Conservation (phyloP, 257 asterid genomes). For the Schizonepeta tenuifolia region DNA sequence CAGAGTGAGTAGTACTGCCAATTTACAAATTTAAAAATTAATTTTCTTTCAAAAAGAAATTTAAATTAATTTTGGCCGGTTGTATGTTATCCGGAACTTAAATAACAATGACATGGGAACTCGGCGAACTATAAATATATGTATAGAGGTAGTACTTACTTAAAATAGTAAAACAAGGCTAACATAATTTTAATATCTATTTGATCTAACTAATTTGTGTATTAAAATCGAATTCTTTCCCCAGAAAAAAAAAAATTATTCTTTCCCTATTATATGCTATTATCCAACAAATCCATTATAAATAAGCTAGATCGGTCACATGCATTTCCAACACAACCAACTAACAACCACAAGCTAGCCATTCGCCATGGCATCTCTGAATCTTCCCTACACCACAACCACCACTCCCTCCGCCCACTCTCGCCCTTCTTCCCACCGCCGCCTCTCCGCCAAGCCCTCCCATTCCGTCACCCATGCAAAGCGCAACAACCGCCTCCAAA, state of each 20-base stretch:
- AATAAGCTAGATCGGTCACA: slow-evolving; percentile 1
- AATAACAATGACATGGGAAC: not conserved
- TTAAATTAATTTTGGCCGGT: too few species aligned
- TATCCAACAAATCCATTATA: not conserved
- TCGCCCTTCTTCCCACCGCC: slow-evolving; percentile 4
- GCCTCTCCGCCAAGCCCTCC: slow-evolving; percentile 32
- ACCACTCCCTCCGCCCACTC: not conserved
- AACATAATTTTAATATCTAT: too few species aligned
- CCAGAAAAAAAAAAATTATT: too few species aligned
- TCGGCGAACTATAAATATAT: not conserved
- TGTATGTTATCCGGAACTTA: too few species aligned
- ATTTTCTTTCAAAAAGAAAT: too few species aligned
- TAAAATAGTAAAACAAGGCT: not conserved
- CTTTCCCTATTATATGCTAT: too few species aligned
- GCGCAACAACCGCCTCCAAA: slow-evolving; percentile 14
- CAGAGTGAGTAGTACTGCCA: too few species aligned
- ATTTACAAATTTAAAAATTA: too few species aligned
- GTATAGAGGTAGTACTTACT: not conserved
- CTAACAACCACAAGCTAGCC: not conserved
- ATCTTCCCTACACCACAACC: not conserved
- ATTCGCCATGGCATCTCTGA: slow-evolving; percentile 21
- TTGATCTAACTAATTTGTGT: too few species aligned
- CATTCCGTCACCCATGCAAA: slow-evolving; percentile 29
- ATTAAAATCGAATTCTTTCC: too few species aligned
- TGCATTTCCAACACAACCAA: not conserved